phyloP scores from a whole-genome alignment of 371 early-diverging fungal genomes.

The Dichotomocladium elegans region DNA sequence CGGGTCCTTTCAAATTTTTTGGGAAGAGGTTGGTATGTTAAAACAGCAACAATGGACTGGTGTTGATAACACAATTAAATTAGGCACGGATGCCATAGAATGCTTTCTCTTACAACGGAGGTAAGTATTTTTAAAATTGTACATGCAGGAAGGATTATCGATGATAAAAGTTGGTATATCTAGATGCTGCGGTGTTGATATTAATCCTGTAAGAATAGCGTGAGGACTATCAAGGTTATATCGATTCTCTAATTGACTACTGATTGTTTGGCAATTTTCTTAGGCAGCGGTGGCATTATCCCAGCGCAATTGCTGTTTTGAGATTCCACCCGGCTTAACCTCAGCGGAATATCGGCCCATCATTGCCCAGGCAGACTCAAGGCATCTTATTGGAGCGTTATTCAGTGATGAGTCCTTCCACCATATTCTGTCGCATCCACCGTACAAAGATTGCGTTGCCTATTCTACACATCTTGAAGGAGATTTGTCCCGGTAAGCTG shows the following conservation, averaged over 20 bases:
- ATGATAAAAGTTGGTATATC: neutral
- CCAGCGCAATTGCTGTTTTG: constrained; percentile 82
- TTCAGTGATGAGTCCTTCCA: constrained; percentile 71
- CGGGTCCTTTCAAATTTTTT: constrained; percentile 87
- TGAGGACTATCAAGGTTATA: neutral
- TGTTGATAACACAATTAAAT: neutral
- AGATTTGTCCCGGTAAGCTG: constrained; percentile 63
- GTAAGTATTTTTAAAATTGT: constrained; percentile 18
- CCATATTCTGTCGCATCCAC: constrained; percentile 89
- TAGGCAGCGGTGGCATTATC: constrained; percentile 80
- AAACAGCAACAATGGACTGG: neutral
- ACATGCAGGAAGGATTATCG: neutral
- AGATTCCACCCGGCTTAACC: constrained; percentile 65
- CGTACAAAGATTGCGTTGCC: constrained; percentile 90
- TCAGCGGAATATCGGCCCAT: constrained; percentile 79
- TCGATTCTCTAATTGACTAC: neutral
- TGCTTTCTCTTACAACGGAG: constrained; percentile 76
- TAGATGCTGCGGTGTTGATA: constrained; percentile 83
- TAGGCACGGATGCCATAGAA: constrained; percentile 89
- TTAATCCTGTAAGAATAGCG: constrained; percentile 67
- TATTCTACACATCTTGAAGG: constrained; percentile 76
- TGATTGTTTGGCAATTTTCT: neutral
- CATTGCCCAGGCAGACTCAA: constrained; percentile 77
- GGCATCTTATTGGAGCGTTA: constrained; percentile 53
- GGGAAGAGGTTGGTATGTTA: constrained; percentile 63